Base-by-base conservation (phyloP, 192 early-diverging fungal species). In the Coemansia sp. region DNA sequence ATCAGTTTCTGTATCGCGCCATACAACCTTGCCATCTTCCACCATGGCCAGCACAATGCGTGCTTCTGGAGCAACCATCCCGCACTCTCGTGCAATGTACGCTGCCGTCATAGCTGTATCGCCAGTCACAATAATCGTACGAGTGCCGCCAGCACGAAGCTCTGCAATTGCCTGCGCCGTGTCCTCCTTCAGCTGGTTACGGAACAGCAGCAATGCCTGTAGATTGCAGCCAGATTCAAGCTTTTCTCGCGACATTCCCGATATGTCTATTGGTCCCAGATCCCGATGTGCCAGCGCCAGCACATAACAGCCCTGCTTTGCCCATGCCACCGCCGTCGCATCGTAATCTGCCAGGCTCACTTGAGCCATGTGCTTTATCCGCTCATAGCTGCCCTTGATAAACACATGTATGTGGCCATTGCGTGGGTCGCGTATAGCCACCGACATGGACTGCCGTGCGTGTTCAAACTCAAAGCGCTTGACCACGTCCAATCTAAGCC, bases 111-210 rank as follows among this genome's bases (percentile, higher is more conserved):
- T 69, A 7, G 83, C 85, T 8, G 85, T 86, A 65, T 92, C 90
- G 43, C 90, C 90, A 2, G 90, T 90, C 44, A 92, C 84, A 88
- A 92, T 92, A 9, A 92, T 86, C 1, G 80, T 79, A 15, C 90
- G 80, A 13, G 81, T 82, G 42, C 80, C 85, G n/a, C 87, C 90
- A 14, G 58, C 72, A 28, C 86, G 79, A 18, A 92, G 78, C 50
- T 86, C 83, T 8, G 79, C 63, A 45, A 92, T 81, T 12, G 87
- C 86, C 14, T 76, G 78, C 3, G 59, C 56, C 0, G 90, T 89
- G 67, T 90, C 87, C 8, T 66, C 61, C 61, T 89, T 89, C 20
- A 92, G 72, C 72, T 81, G 81, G 72, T 92, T 92, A 18, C 88
- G 71, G 69, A 92, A 90, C 64, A 90, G 60, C 13, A 88, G 62